Evolutionary conservation across 768 basidiomycete species (phyloP).

Genomic region (Nidularia pulvinata): DNA sequence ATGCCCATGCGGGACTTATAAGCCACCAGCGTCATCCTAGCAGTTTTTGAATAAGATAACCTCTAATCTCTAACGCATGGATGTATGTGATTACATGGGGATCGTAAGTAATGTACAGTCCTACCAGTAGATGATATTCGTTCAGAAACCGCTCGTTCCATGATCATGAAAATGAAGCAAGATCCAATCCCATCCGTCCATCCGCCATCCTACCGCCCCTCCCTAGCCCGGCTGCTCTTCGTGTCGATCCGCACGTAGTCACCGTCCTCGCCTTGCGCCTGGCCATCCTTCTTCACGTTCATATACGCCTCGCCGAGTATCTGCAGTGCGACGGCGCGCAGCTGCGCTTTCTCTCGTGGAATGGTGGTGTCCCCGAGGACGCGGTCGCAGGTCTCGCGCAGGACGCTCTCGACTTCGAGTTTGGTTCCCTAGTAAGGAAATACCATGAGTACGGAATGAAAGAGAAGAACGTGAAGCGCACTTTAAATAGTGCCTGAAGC

Average conservation of each 20-base stretch:
- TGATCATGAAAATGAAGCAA: no score
- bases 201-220: conserved; percentile 8
- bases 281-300: conserved; percentile 65
- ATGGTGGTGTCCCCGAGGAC: conserved; percentile 62
- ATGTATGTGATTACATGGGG: no score
- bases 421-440: conserved; percentile 68
- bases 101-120: no score
- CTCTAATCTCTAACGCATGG: no score
- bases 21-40: no score
- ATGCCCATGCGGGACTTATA: no score
- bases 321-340: conserved; percentile 82
- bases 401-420: conserved; percentile 86
- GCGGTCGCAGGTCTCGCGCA: conserved; percentile 87
- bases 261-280: conserved; percentile 48
- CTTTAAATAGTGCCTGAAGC: conserved; percentile 89
- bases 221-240: conserved; percentile 53
- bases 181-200: no score
- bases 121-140: no score
- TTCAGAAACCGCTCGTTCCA: no score
- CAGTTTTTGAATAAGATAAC: no score
- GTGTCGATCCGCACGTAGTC: conserved; percentile 88
- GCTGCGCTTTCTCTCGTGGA: conserved; percentile 54
- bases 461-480: conserved; percentile 17
- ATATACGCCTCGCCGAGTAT: conserved; percentile 83
- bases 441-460: neutral